A percentile compares a stretch with the other conserved stretches of the same genome.
These are phyloP conservation scores for Cornus controversa DNA, from an alignment of 148 eudicot species.

Conservation along the genomic window DNA sequence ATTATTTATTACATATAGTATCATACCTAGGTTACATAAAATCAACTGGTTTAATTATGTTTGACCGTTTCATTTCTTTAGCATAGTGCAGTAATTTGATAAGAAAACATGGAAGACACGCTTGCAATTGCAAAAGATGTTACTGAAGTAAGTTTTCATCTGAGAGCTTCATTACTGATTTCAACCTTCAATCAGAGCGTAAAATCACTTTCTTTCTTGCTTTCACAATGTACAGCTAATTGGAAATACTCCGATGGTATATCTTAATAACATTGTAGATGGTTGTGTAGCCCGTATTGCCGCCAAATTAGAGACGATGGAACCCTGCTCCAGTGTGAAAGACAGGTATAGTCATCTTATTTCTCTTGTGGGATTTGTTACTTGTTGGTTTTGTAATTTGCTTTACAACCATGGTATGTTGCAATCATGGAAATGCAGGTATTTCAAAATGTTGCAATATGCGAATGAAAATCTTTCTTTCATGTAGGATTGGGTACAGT, in stretches of 20 bases:
- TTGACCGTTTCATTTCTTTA: not conserved
- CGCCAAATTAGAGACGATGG: conserved; percentile 75
- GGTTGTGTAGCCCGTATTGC: conserved; percentile 74
- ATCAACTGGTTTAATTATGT: too few relatives aligned
- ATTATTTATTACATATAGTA: not conserved
- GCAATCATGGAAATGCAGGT: not conserved
- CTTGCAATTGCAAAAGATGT: conserved; percentile 60
- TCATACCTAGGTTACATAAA: not conserved
- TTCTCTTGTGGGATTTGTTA: not conserved
- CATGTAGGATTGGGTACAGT: conserved; percentile 57
- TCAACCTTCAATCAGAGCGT: not conserved
- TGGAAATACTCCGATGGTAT: conserved; percentile 79
- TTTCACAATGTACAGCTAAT: conserved; percentile 40
- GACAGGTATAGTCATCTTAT: conserved; percentile 50
- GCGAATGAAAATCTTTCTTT: not conserved
- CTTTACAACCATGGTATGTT: not conserved
- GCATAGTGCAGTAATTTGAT: not conserved
- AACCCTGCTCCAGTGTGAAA: conserved; percentile 84
- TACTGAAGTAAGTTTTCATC: conserved; percentile 44
- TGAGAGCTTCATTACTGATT: not conserved
- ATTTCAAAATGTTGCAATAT: not conserved
- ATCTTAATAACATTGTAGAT: conserved; percentile 61
- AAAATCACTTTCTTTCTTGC: not conserved
- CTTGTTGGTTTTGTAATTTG: not conserved
- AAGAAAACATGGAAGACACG: conserved; percentile 36